A percentile compares a stretch with the other conserved stretches of the same genome.
Conservation (phyloP, 371 early-diverging fungal genomes). For the Mucor mucedo region DNA sequence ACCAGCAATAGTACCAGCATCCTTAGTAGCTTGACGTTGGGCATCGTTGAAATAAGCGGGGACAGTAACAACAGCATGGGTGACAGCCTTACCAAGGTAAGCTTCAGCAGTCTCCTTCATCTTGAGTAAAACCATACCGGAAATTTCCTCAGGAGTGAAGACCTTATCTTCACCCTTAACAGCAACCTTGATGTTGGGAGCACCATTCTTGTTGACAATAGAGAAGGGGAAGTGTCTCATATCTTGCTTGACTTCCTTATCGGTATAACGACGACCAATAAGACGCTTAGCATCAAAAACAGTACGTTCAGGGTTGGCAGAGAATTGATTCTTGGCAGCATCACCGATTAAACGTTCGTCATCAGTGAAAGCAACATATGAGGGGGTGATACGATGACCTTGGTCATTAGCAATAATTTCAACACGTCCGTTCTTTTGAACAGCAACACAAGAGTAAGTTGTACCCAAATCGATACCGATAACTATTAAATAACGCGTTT, state of each 20-base stretch:
- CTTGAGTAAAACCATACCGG: constrained; percentile 95
- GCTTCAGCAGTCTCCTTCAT: constrained; percentile 90
- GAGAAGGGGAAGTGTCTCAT: constrained; percentile 94
- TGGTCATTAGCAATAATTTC: constrained; percentile 83
- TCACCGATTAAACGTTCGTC: constrained; percentile 88
- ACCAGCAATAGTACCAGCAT: constrained; percentile 95
- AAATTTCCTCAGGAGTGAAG: constrained; percentile 97
- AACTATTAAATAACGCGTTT: constrained; percentile 27
- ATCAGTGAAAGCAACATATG: constrained; percentile 87
- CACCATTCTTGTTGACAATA: constrained; percentile 79
- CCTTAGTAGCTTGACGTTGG: constrained; percentile 98
- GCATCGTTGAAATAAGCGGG: constrained; percentile 87
- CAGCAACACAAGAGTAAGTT: constrained; percentile 97
- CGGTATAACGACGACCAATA: constrained; percentile 86
- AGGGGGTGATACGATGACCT: constrained; percentile 89
- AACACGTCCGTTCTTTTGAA: constrained; percentile 90
- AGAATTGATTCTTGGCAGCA: constrained; percentile 85
- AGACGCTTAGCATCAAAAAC: constrained; percentile 96
- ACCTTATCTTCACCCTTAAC: constrained; percentile 90
- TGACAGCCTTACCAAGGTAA: constrained; percentile 80
- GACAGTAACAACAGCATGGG: constrained; percentile 85
- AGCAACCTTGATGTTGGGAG: constrained; percentile 81
- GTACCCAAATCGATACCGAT: constrained; percentile 93
- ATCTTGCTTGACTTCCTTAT: constrained; percentile 85
- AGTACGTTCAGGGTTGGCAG: constrained; percentile 86